Percentiles rank a stretch among this genome's conserved stretches.
These are phyloP conservation scores for Psilocybe sp. DNA, from an alignment of 768 basidiomycete species.

Conservation along the genomic window DNA sequence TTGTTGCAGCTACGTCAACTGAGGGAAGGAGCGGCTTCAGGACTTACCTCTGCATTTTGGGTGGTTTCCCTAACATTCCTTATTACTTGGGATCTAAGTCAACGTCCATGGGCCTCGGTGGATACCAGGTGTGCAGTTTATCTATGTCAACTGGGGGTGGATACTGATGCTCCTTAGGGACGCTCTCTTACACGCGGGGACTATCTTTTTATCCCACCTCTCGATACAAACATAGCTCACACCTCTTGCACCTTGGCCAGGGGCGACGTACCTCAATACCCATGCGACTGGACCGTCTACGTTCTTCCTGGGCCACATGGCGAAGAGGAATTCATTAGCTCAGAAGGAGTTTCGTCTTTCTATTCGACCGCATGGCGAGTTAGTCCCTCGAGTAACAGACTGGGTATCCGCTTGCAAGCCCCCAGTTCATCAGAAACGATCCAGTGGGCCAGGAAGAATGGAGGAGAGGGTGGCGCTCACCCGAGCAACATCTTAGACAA, in stretches of 20 bases:
- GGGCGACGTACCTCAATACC: constrained; percentile 39
- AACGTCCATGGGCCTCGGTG: constrained; percentile 60
- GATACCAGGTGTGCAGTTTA: constrained; percentile 46
- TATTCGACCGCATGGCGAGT: constrained; percentile 53
- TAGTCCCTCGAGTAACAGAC: constrained; percentile 56
- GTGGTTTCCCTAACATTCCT: constrained; percentile 59
- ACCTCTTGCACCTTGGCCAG: constrained; percentile 18
- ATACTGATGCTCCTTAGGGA: constrained; percentile 32
- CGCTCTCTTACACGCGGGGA: constrained; percentile 51
- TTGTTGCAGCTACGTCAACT: constrained; percentile 28
- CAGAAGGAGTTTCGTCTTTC: constrained; percentile 44
- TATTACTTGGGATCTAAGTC: constrained; percentile 62
- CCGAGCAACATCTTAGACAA: constrained; percentile 68
- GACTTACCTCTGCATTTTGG: constrained; percentile 52
- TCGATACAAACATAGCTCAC: constrained; percentile 12
- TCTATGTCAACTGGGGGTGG: background rate
- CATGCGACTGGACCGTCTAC: constrained; percentile 46
- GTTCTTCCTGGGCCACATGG: constrained; percentile 65
- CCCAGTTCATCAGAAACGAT: constrained; percentile 30
- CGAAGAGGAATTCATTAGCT: constrained; percentile 51
- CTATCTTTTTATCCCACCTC: constrained; percentile 33
- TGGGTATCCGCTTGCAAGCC: constrained; percentile 57
- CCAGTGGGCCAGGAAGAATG: constrained; percentile 50
- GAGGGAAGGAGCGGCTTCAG: constrained; percentile 41
- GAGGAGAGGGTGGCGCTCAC: constrained; percentile 68